Percentiles rank a stretch among this genome's conserved stretches.
phyloP scores from a whole-genome alignment of 225 moss, liverwort and hornwort species.

The Ulota crispa region DNA sequence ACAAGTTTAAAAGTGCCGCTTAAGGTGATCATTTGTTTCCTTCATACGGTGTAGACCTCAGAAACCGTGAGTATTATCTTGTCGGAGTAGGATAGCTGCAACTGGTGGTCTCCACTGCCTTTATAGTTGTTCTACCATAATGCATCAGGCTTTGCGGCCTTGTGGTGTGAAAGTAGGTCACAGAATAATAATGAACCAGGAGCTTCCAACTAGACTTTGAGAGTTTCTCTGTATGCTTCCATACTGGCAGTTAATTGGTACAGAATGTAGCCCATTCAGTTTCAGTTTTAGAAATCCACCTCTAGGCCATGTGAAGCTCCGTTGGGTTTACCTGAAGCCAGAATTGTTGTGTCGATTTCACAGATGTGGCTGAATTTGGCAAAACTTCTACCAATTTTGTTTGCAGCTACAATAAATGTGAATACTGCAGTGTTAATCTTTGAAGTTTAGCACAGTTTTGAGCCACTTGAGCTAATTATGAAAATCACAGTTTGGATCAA shows the following conservation, averaged over 20 bases:
- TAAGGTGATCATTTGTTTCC: neutral
- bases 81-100: neutral
- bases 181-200: slow-evolving; percentile 7
- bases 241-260: neutral
- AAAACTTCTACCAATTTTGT: too few species aligned
- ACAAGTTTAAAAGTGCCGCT: neutral
- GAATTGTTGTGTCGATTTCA: neutral
- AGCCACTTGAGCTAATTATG: too few species aligned
- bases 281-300: neutral
- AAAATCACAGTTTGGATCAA: too few species aligned
- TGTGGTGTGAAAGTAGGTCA: slow-evolving; percentile 14
- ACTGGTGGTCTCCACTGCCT: neutral
- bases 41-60: neutral
- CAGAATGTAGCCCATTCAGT: neutral
- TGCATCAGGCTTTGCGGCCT: slow-evolving; percentile 12
- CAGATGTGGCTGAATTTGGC: too few species aligned
- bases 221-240: neutral
- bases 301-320: neutral
- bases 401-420: too few species aligned
- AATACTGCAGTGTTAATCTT: too few species aligned
- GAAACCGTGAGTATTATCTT: neutral
- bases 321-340: neutral
- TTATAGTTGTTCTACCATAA: neutral
- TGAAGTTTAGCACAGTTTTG: too few species aligned
- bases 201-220: slow-evolving; percentile 10